Conservation (phyloP, 2,329 filamentous ascomycete species). For the Claviceps sorghi region DNA sequence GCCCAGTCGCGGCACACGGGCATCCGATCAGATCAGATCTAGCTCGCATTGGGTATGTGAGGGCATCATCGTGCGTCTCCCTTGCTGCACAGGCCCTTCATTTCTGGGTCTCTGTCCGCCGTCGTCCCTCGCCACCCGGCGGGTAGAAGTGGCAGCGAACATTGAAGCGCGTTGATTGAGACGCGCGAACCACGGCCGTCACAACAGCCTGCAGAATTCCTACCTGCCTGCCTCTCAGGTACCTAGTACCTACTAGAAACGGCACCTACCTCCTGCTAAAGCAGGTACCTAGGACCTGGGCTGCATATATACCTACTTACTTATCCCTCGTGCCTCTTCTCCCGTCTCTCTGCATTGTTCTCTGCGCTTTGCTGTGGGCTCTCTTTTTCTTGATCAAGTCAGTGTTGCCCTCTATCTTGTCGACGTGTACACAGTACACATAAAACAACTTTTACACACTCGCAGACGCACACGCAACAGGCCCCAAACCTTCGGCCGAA, state of each 20-base stretch:
- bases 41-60: neutral
- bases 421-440: neutral
- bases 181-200: neutral
- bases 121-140: neutral
- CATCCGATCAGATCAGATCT: conserved; percentile 1
- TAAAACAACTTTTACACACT: neutral
- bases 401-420: neutral
- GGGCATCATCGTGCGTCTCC: conserved; percentile 4
- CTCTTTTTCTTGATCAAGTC: neutral
- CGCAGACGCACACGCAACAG: neutral
- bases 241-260: neutral
- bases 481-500: neutral
- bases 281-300: too few species aligned
- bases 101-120: neutral
- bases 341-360: neutral
- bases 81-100: neutral
- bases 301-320: neutral
- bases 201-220: neutral
- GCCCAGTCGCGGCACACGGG: neutral
- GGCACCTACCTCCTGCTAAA: too few species aligned
- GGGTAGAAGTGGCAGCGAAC: neutral
- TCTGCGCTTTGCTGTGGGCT: neutral
- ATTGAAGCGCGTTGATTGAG: neutral
- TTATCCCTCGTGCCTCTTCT: neutral
- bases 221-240: too few species aligned